Percentiles rank a stretch among this genome's conserved stretches.
phyloP scores from a whole-genome alignment of 306 rosid species.

The Prunus mongolica region DNA sequence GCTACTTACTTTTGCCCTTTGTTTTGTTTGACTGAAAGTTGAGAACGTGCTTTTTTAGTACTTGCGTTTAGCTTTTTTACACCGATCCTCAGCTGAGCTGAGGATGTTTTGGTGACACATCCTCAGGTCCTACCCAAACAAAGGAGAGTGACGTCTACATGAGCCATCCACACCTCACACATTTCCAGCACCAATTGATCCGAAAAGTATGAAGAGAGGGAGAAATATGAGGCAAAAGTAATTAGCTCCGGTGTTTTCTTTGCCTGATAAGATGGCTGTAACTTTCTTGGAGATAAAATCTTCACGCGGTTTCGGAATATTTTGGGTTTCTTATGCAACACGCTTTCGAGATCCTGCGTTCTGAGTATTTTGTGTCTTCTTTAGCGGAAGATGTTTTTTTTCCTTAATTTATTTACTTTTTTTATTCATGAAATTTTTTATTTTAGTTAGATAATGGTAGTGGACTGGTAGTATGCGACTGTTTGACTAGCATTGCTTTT shows the following conservation, averaged over 20 bases:
- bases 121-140: too few relatives aligned
- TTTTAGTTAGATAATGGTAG: neutral
- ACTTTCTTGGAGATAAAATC: neutral
- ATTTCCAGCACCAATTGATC: too few relatives aligned
- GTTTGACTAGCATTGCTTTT: constrained; percentile 15
- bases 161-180: too few relatives aligned
- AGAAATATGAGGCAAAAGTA: neutral
- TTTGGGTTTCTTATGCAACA: constrained; percentile 8
- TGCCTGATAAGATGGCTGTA: neutral
- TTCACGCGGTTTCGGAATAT: constrained; percentile 28
- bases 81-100: too few relatives aligned
- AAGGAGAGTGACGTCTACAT: too few relatives aligned
- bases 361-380: neutral
- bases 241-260: neutral
- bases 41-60: too few relatives aligned
- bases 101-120: too few relatives aligned
- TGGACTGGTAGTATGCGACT: constrained; percentile 4
- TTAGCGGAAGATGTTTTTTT: constrained; percentile 4
- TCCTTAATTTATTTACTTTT: neutral
- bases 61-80: too few relatives aligned
- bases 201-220: neutral
- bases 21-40: too few relatives aligned
- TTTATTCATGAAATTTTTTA: neutral
- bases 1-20: too few relatives aligned
- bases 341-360: constrained; percentile 15